Evolutionary conservation across 305 asterid genomes (phyloP).

Genomic region (Ajuga reptans): DNA sequence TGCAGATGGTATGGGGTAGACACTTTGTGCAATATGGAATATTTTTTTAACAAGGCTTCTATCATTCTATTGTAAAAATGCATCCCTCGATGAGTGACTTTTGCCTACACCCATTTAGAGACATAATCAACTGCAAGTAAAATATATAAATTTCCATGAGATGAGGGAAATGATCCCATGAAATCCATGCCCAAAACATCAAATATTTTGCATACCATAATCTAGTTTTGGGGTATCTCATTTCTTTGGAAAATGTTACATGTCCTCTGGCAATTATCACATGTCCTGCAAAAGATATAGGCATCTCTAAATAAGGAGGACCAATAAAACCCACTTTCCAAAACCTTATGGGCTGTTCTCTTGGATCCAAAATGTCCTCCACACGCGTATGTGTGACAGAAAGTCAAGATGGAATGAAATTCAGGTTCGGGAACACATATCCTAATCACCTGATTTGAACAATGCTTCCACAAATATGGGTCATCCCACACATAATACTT

Average conservation of each 20-base stretch:
- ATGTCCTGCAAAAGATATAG: background rate
- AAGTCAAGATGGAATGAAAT: background rate
- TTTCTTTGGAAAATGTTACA: background rate
- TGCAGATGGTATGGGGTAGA: too few species aligned
- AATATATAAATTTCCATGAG: too few species aligned
- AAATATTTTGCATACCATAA: background rate
- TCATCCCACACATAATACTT: too few species aligned
- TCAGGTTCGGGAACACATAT: background rate
- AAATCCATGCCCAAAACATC: background rate
- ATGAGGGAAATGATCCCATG: background rate
- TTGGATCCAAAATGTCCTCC: background rate
- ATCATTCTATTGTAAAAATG: background rate
- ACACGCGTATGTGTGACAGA: background rate
- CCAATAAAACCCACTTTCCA: background rate
- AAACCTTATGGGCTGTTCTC: background rate
- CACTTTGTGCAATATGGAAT: too few species aligned
- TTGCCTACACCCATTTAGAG: background rate
- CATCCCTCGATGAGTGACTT: background rate
- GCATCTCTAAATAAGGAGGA: background rate
- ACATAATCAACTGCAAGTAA: too few species aligned
- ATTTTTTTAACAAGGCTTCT: background rate
- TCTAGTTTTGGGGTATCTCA: background rate
- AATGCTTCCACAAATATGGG: too few species aligned
- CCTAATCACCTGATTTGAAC: background rate
- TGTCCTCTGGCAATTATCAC: background rate